phyloP scores from a whole-genome alignment of 1,139 yeast genomes.

The Saccharomyces pastorianus region DNA sequence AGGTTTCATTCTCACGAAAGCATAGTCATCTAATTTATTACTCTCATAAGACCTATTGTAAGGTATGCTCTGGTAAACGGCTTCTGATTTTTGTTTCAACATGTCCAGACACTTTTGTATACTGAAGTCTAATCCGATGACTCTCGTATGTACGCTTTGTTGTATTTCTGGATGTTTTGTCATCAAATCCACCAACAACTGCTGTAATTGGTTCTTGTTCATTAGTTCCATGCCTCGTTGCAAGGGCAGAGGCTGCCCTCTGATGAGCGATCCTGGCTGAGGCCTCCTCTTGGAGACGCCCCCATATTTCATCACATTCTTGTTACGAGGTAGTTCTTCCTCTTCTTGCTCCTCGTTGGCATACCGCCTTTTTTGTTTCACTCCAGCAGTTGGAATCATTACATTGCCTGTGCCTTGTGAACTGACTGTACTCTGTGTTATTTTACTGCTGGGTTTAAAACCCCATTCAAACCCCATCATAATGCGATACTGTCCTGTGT shows the following conservation, averaged over 20 bases:
- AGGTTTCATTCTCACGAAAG: conserved; percentile 77
- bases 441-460: conserved; percentile 7
- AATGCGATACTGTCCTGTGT: not conserved
- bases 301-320: not conserved
- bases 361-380: conserved; percentile 1
- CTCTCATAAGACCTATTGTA: conserved; percentile 20
- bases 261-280: conserved; percentile 15
- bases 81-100: conserved; percentile 21
- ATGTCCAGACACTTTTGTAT: conserved; percentile 19
- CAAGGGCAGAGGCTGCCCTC: conserved; percentile 29
- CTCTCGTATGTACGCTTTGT: conserved; percentile 15
- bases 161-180: conserved; percentile 24
- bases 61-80: conserved; percentile 24
- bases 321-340: not conserved
- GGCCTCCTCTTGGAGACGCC: conserved; percentile 11
- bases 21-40: conserved; percentile 49
- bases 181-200: conserved; percentile 21
- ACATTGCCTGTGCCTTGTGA: not conserved
- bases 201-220: conserved; percentile 24
- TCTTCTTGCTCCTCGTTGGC: not conserved
- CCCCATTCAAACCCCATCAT: conserved; percentile 15
- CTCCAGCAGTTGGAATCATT: not conserved
- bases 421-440: not conserved
- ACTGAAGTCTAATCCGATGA: conserved; percentile 17
- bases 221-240: conserved; percentile 27